Base-by-base conservation (phyloP, 805 yeast species). In the Maudiozyma bulderi region DNA sequence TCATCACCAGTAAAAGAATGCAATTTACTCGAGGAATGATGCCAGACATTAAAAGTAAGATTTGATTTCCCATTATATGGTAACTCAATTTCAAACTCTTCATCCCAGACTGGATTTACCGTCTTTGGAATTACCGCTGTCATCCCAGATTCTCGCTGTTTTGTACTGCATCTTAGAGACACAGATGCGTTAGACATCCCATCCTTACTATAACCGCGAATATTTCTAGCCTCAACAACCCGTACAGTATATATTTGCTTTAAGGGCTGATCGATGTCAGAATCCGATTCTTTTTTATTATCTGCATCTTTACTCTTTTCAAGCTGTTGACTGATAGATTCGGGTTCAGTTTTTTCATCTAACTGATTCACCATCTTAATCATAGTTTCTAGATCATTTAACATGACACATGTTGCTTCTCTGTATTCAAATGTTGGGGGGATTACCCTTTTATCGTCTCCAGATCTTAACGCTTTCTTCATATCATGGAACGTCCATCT, bases 91-190 rank as follows among this genome's bases (percentile, higher is more conserved):
- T 88, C 95, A 61, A 88, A 86, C 49, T 84, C 86, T 68, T 90
- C 96, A 57, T 86, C 86, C 95, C 95, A 91, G 13, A 75, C 77
- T 0, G 97, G 96, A 56, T 81, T 80, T 34, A 76, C 67, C 5
- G 81, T 77, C 47, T 77, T 77, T 32, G 73, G 70, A 4, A 85
- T 70, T 0, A 82, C 75, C 55, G 86, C 72, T 0, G 98, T 90
- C 52, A 78, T 80, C 2, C 84, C 90, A 34, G 86, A 68, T 31
- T 80, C 79, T 46, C 69, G 72, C 38, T 77, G 71, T 2, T 73
- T 72, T 38, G 65, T 65, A 5, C 82, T 74, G 56, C 84, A 88
- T 6, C 77, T 71, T 13, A 87, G 58, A 0, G 86, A 77, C 1
- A 84, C 81, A 54, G 81, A 80, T 0, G 87, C 75, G 53, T 77